Evolutionary conservation across 2,329 filamentous ascomycete species (phyloP).

Genomic region (Xylariaceae sp.): DNA sequence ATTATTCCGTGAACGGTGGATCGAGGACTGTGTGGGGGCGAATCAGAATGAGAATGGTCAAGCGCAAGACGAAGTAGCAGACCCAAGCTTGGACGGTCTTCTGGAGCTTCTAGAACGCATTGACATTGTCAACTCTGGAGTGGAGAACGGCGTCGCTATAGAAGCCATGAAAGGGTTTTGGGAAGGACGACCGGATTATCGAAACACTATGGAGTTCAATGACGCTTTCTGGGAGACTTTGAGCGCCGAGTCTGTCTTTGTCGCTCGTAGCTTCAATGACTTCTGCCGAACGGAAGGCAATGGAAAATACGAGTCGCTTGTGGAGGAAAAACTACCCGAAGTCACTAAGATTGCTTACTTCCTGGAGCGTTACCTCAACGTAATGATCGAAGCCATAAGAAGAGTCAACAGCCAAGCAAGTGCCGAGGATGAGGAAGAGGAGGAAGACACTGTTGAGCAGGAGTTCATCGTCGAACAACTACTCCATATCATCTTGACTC

Average conservation of each 20-base stretch:
- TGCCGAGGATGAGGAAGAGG: conserved; percentile 50
- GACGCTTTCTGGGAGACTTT: conserved; percentile 77
- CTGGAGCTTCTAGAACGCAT: conserved; percentile 91
- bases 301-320: conserved; percentile 67
- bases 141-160: conserved; percentile 83
- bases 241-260: conserved; percentile 81
- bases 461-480: conserved; percentile 97
- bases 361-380: conserved; percentile 74
- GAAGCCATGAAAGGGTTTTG: conserved; percentile 97
- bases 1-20: conserved; percentile 93
- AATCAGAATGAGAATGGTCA: conserved; percentile 56
- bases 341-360: conserved; percentile 88
- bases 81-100: conserved; percentile 75
- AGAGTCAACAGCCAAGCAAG: conserved; percentile 50
- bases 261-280: conserved; percentile 89
- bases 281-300: conserved; percentile 76
- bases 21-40: conserved; percentile 82
- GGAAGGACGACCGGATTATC: conserved; percentile 83
- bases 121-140: conserved; percentile 84
- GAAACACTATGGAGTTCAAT: conserved; percentile 67
- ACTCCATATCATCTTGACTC: conserved; percentile 82
- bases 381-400: conserved; percentile 61
- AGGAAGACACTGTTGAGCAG: conserved; percentile 81
- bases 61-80: conserved; percentile 51
- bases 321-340: conserved; percentile 93